phyloP scores from a whole-genome alignment of 208 protist species.

The Crithidia mellificae region DNA sequence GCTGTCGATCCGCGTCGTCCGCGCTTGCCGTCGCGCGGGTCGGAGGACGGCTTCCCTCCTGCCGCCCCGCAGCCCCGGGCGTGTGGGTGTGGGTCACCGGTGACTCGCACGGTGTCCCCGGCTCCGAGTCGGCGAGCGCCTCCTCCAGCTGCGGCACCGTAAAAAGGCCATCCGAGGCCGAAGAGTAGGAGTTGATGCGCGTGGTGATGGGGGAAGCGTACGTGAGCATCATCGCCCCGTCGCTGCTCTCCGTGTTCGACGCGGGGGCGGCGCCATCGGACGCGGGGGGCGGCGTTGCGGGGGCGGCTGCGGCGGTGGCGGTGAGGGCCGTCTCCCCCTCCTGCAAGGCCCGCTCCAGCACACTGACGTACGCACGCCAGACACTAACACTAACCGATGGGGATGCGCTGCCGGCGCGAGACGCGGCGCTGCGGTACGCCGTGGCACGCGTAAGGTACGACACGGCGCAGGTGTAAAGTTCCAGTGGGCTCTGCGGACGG shows the following conservation, averaged over 20 bases:
- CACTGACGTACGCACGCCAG: conserved; percentile 10
- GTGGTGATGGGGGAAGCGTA: neutral
- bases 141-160: neutral
- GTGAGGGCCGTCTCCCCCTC: conserved; percentile 22
- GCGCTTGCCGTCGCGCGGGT: neutral
- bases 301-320: neutral
- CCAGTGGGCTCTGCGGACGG: conserved; percentile 14
- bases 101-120: conserved; percentile 11
- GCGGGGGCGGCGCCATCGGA: neutral
- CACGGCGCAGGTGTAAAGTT: conserved; percentile 15
- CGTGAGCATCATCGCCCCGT: neutral
- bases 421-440: neutral
- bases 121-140: neutral
- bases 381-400: neutral
- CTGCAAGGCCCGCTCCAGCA: conserved; percentile 23
- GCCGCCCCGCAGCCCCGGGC: neutral
- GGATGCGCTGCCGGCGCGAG: neutral
- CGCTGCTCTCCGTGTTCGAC: neutral
- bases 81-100: conserved; percentile 1
- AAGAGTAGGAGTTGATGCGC: neutral
- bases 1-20: neutral
- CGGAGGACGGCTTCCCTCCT: neutral
- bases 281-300: neutral
- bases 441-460: conserved; percentile 4
- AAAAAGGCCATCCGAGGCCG: neutral